These are phyloP conservation scores for Fagopyrum tataricum DNA, from an alignment of 148 eudicot genomes.

Conservation along the genomic window DNA sequence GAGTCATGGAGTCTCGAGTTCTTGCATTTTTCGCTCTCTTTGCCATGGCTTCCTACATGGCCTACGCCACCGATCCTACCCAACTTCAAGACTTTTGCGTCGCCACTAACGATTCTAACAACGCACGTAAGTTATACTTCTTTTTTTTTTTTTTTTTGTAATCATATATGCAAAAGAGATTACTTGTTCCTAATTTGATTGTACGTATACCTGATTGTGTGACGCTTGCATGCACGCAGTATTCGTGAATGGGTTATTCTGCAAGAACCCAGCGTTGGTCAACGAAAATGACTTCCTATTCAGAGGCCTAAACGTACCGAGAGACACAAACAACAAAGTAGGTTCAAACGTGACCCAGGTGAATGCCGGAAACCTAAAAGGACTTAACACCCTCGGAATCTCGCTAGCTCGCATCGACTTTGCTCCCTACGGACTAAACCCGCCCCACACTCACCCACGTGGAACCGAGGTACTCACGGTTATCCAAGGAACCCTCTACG, in stretches of 20 bases:
- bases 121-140: too few species aligned
- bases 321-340: constrained; percentile 3
- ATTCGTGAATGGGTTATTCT: too few species aligned
- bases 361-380: background rate
- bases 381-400: constrained; percentile 13
- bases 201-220: too few species aligned
- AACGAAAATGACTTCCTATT: too few species aligned
- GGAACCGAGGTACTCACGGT: constrained; percentile 19
- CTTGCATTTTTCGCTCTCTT: background rate
- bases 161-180: too few species aligned
- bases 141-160: too few species aligned
- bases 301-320: background rate
- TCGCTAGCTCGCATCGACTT: background rate
- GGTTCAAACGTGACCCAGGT: constrained; percentile 11
- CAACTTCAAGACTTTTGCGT: too few species aligned
- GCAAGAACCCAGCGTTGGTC: too few species aligned
- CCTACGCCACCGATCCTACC: background rate
- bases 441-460: constrained; percentile 9
- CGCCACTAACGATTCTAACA: too few species aligned
- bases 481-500: constrained; percentile 16
- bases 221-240: background rate
- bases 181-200: too few species aligned
- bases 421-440: background rate
- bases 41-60: background rate
- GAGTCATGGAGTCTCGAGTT: background rate